Conservation (phyloP, 352 stramenopile genomes). For the Pythium dissotocum region DNA sequence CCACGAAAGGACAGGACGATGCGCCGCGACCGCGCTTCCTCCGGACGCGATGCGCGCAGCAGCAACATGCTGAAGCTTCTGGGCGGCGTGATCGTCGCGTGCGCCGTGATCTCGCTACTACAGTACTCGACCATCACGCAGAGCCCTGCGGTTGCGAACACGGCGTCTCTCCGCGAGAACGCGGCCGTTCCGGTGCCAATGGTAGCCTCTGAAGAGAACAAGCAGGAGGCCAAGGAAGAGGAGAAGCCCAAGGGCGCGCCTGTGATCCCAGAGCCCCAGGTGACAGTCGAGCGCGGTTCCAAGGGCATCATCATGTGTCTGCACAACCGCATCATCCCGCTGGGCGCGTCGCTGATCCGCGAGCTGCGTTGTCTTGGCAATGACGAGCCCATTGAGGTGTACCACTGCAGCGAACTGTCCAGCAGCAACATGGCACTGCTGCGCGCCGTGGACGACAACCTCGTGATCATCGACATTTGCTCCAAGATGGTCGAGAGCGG, state of each 20-base stretch:
- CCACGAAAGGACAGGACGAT: background rate
- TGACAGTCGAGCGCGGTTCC: constrained; percentile 17
- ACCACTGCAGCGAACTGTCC: constrained; percentile 34
- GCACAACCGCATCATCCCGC: constrained; percentile 30
- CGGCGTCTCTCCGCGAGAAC: constrained; percentile 20
- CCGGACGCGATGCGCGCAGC: constrained; percentile 18
- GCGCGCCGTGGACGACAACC: constrained; percentile 21
- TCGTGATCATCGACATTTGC: constrained; percentile 40
- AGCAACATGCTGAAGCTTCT: constrained; percentile 23
- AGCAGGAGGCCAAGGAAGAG: background rate
- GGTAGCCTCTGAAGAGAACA: background rate
- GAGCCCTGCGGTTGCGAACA: background rate
- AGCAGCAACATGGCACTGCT: constrained; percentile 18
- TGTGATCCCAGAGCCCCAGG: constrained; percentile 8
- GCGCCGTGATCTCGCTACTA: constrained; percentile 21
- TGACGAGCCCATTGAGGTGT: constrained; percentile 34
- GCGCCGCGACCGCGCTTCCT: constrained; percentile 22
- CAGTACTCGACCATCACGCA: constrained; percentile 25
- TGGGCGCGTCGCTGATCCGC: constrained; percentile 36
- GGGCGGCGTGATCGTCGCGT: constrained; percentile 21
- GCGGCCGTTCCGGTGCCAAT: no score
- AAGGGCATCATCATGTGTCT: constrained; percentile 39
- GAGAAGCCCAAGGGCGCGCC: constrained; percentile 12
- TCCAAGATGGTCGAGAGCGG: constrained; percentile 19
- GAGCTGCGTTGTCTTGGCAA: constrained; percentile 32